Conservation (phyloP, 1,284 basidiomycete species). For the Malassezia brasiliensis region DNA sequence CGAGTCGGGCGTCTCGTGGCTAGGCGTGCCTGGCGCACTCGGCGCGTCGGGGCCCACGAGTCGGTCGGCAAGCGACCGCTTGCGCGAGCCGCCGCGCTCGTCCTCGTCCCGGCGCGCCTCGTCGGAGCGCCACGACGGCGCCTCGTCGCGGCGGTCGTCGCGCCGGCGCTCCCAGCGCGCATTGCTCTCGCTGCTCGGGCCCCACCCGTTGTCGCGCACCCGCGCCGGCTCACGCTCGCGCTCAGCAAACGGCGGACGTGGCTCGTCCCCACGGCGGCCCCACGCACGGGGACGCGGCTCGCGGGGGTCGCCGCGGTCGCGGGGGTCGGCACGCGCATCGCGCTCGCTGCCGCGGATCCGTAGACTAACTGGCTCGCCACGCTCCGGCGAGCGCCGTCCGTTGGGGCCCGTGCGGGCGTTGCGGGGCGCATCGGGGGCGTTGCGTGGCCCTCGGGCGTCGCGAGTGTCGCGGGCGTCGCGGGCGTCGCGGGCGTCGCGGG, state of each 20-base stretch:
- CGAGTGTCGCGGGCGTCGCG: not conserved
- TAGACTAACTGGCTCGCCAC: not conserved
- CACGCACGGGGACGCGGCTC: not conserved
- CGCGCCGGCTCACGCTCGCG: not conserved
- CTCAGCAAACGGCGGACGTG: not conserved
- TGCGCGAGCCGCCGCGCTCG: slow-evolving; percentile 6
- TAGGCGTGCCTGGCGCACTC: not conserved
- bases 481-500: not conserved
- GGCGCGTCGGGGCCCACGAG: slow-evolving; percentile 4
- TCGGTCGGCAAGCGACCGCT: slow-evolving; percentile 16
- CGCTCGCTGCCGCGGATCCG: slow-evolving; percentile 2
- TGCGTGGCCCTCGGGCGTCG: not conserved
- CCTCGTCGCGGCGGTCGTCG: not conserved
- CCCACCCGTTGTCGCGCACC: not conserved
- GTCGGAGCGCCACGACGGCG: not conserved
- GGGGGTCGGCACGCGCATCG: not conserved
- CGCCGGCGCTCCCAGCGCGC: slow-evolving; percentile 10
- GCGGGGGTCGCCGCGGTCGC: not conserved
- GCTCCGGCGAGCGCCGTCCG: not conserved
- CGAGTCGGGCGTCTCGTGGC: slow-evolving; percentile 6
- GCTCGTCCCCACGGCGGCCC: not conserved
- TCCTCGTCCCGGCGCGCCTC: not conserved
- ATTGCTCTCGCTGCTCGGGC: not conserved
- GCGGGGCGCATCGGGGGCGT: not conserved
- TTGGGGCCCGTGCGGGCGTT: no score